Evolutionary conservation across 768 basidiomycete species (phyloP), one percentile per base, ranked within the genome.

Genomic region (Psilocybe sp.): DNA sequence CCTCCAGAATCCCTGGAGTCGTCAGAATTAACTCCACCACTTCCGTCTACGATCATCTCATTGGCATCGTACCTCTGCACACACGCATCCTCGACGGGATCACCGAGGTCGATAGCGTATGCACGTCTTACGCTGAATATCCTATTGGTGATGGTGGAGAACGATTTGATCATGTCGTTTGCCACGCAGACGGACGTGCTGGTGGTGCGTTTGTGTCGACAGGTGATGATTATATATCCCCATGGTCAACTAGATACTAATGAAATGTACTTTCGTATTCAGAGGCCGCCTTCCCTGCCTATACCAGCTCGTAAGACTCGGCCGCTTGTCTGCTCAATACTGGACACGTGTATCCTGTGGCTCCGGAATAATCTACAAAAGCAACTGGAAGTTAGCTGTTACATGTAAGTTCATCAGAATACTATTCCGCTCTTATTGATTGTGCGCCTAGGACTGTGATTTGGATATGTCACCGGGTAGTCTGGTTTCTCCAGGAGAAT

Each of bases 281-380:
- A 64, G 84, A 76, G 79, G 51, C 46, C 74, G 19, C 86, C 86
- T 10, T 58, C 71, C 12, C 68, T 87, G 10, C 40, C 55, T 36
- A 75, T 83, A 1, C 47, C 62, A 10, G 59, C 71, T 7, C 59
- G 63, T 1, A 47, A 70, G 4, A 65, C 70, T 8, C 69, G 76
- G 44, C 70, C 81, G 1, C 76, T 77, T 1, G 53, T 84, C 19
- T 82, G 81, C 56, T 77, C 82, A 3, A 48, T 87, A 18, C 59
- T 88, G n/a, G 85, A 88, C 60, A 85, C 81, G 49, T 84, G 81
- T 55, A 72, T 84, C 5, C 69, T 88, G 12, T 88, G 84, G 84
- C 63, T 87, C 20, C 79, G 83, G 14, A 85, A 89, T 55, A 87
- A 86, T 59, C 65, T 88, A 28, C 82, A 86, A 49, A 84, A 77